phyloP scores from a whole-genome alignment of 1,139 yeast species.

The Scheffersomyces illinoinensis region DNA sequence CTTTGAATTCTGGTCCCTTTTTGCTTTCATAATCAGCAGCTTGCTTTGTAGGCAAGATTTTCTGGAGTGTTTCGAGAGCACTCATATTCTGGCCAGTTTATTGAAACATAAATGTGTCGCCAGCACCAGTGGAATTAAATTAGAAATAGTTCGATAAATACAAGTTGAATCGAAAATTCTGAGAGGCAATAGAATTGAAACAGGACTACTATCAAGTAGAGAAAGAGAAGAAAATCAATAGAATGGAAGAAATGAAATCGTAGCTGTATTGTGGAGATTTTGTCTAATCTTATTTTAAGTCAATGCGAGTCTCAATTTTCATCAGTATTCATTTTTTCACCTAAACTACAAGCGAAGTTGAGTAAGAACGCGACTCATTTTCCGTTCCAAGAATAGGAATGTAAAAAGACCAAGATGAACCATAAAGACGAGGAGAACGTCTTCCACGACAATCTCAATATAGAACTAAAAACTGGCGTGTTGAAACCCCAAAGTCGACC shows the following conservation, averaged over 20 bases:
- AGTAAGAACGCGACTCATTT: neutral
- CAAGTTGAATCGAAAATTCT: neutral
- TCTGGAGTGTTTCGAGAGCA: constrained; percentile 15
- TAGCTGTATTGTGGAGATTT: neutral
- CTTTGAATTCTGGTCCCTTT: neutral
- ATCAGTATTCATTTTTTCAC: no score
- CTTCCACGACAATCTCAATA: neutral
- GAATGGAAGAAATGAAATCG: neutral
- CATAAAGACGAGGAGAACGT: neutral
- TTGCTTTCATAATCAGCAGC: neutral
- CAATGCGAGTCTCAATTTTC: neutral
- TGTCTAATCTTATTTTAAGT: no score
- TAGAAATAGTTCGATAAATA: no score
- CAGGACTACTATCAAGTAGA: no score
- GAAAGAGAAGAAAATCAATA: neutral
- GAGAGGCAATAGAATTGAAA: neutral
- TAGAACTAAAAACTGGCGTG: neutral
- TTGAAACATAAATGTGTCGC: neutral
- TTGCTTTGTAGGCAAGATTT: constrained; percentile 7
- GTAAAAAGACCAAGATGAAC: neutral
- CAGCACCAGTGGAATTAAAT: neutral
- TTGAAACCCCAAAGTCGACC: neutral
- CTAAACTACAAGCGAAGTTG: no score
- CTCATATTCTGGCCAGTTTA: constrained; percentile 8
- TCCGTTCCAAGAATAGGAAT: neutral